phyloP scores from a whole-genome alignment of 495 filamentous ascomycete genomes.

The Penicillium chermesinum region DNA sequence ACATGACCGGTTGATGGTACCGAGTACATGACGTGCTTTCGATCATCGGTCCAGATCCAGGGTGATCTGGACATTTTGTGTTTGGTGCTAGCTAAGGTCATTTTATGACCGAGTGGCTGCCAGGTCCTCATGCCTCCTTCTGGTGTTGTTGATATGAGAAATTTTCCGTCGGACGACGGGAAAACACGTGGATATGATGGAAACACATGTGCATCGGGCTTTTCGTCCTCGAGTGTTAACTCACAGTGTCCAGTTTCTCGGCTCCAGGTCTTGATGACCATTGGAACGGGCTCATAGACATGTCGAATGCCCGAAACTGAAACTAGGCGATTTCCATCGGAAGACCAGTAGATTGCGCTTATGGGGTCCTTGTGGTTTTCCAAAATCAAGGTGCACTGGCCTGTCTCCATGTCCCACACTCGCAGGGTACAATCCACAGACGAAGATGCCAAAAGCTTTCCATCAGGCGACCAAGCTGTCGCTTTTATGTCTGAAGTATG shows the following conservation, averaged over 20 bases:
- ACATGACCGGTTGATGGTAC: not conserved
- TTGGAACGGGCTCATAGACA: not conserved
- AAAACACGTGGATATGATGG: too few relatives aligned
- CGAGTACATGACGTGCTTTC: not conserved
- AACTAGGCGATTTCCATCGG: not conserved
- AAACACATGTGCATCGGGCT: not conserved
- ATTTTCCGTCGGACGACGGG: not conserved
- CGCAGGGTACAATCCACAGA: not conserved
- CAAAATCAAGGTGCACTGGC: too few relatives aligned
- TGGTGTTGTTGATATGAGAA: not conserved
- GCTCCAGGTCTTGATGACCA: not conserved
- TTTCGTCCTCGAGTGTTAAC: not conserved
- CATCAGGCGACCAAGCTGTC: slow-evolving; percentile 1
- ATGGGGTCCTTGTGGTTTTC: too few relatives aligned
- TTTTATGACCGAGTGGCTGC: not conserved
- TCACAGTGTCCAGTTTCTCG: not conserved
- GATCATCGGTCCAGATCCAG: not conserved
- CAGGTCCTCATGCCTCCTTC: not conserved
- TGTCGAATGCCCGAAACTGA: too few relatives aligned
- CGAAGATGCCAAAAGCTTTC: not conserved
- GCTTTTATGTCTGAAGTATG: slow-evolving; percentile 9
- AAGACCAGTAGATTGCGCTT: too few relatives aligned
- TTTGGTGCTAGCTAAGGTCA: not conserved
- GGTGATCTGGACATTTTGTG: too few relatives aligned
- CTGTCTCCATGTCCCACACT: too few relatives aligned